These are phyloP conservation scores for Eucalyptus grandis DNA, from an alignment of 345 rosid genomes.

Conservation along the genomic window DNA sequence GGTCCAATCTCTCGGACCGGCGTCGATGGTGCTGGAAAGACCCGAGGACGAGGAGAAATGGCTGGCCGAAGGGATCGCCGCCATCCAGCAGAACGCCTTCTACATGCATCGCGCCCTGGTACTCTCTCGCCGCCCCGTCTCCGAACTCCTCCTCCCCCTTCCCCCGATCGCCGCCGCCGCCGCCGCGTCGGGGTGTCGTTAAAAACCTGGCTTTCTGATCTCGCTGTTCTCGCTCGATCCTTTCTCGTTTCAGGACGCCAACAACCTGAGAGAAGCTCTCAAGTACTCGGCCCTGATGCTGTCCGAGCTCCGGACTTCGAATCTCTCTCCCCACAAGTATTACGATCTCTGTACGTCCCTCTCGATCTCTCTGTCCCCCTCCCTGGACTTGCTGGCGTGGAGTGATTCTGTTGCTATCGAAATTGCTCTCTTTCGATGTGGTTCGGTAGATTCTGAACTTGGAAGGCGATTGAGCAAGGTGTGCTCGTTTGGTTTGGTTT, in stretches of 20 bases:
- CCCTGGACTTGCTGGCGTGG: neutral
- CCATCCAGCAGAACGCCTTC: constrained; percentile 83
- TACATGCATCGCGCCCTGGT: constrained; percentile 93
- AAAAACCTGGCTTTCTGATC: neutral
- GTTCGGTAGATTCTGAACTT: neutral
- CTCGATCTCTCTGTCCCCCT: neutral
- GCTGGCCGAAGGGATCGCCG: constrained; percentile 96
- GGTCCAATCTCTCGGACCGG: neutral
- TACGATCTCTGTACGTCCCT: constrained; percentile 63
- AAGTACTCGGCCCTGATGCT: constrained; percentile 88
- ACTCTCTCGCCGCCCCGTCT: neutral
- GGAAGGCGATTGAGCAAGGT: neutral
- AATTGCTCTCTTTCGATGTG: neutral
- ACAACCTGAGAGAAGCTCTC: constrained; percentile 79
- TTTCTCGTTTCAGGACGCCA: constrained; percentile 42
- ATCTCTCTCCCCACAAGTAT: constrained; percentile 84
- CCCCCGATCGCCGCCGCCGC: neutral
- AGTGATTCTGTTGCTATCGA: neutral
- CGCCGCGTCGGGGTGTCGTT: neutral
- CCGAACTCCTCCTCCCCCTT: neutral
- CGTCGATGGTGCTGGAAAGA: neutral
- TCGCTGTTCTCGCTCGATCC: neutral
- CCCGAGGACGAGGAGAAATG: constrained; percentile 84
- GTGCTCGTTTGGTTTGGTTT: neutral
- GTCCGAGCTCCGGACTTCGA: constrained; percentile 90